Evolutionary conservation across 73 alveolate species (phyloP).

Genomic region (Stentor roeselii): DNA sequence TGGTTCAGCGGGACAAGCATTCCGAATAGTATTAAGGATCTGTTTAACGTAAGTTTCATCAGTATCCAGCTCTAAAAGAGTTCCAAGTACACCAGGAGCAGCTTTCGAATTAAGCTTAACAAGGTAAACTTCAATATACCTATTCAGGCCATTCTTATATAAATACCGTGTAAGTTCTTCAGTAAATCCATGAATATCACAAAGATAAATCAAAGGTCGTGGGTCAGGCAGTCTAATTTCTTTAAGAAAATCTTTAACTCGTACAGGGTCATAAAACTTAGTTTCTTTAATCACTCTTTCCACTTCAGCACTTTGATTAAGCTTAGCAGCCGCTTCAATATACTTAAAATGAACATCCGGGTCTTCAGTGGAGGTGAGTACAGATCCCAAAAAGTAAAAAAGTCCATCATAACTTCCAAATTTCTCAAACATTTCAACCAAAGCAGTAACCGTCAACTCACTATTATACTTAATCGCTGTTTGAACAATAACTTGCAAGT

Average conservation of each 20-base stretch:
- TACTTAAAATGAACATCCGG: conserved; percentile 98
- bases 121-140: conserved; percentile 96
- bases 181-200: conserved; percentile 97
- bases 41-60: conserved; percentile 93
- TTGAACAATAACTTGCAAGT: conserved; percentile 90
- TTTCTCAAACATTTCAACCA: conserved; percentile 88
- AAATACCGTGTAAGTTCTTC: conserved; percentile 98
- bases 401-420: conserved; percentile 93
- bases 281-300: conserved; percentile 98
- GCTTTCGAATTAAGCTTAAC: conserved; percentile 94
- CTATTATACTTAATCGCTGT: conserved; percentile 87
- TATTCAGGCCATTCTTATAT: conserved; percentile 93
- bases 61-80: conserved; percentile 94
- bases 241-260: conserved; percentile 97
- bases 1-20: conserved; percentile 92
- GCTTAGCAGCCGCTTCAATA: conserved; percentile 98
- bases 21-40: conserved; percentile 82
- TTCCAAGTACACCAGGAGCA: conserved; percentile 96
- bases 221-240: conserved; percentile 97
- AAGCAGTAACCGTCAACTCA: conserved; percentile 82
- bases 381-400: conserved; percentile 85
- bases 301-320: conserved; percentile 96
- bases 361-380: conserved; percentile 91
- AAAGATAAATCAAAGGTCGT: conserved; percentile 97
- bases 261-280: conserved; percentile 91